Evolutionary conservation across 805 yeast genomes (phyloP), one percentile per base, ranked within the genome.

Genomic region (Brettanomyces naardenensis): DNA sequence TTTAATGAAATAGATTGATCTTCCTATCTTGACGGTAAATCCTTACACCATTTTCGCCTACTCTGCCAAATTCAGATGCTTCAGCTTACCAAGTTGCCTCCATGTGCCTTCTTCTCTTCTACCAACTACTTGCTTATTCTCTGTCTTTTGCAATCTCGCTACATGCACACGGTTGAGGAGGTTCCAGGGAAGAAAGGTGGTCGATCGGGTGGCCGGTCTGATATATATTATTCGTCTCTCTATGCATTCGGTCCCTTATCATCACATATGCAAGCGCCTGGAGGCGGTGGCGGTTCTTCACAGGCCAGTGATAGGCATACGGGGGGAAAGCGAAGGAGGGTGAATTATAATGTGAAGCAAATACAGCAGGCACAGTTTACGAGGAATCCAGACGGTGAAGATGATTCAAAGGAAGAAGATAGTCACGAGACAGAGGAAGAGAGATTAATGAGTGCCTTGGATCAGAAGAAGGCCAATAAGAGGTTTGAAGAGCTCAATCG

Each of bases 401-500:
- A 37, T 15, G 44, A 41, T 20, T 37, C 29, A n/a, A 46, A 48
- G 9, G 25, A 27, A 2, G 35, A 6, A 31, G 40, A 9, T 47
- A 42, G 15, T 20, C 38, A 7, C 38, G 41, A 14, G 42, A 40
- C 10, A 27, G 35, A 20, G 21, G 21, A 4, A 21, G 40, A 25
- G 15, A 26, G 19, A 6, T 13, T 33, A 37, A 29, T 40, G 19
- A 52, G 22, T 33, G 49, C 52, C 2, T 39, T 47, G 7, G 69
- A 61, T 35, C 54, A 58, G 44, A 61, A 58, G 44, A 58, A 57
- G 34, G 61, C 66, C 1, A 48, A 49, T 13, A 64, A 62, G 41
- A 45, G 73, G 33, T 62, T 66, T 36, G 59, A 54, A 2, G 72
- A 68, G 41, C 47, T 68, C 17, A 67, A 64, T 38, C 46, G 62